phyloP scores from a whole-genome alignment of 2,329 filamentous ascomycete species.

The Colletotrichum endophyticum region DNA sequence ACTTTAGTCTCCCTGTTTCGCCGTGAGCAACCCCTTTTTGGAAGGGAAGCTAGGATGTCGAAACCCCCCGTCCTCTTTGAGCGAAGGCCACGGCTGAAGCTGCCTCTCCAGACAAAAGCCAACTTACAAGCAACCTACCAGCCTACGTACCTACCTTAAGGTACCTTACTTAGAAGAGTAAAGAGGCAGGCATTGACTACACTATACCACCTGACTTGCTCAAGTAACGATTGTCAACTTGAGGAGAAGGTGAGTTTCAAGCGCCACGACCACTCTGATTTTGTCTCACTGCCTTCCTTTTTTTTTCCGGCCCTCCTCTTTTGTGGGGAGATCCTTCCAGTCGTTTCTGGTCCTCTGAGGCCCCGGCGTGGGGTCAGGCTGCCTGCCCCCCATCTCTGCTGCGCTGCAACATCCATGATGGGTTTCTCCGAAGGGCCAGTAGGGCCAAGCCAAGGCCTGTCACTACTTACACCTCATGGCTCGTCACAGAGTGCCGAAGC shows the following conservation, averaged over 20 bases:
- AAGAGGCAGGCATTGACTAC: too few relatives aligned
- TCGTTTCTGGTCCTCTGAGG: not conserved
- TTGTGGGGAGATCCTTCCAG: not conserved
- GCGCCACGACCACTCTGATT: not conserved
- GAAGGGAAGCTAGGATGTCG: not conserved
- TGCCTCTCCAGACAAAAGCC: not conserved
- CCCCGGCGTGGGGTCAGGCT: not conserved
- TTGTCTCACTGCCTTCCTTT: not conserved
- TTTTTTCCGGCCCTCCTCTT: not conserved
- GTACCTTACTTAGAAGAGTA: too few relatives aligned
- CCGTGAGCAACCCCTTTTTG: not conserved
- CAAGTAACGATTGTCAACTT: not conserved
- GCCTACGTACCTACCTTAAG: too few relatives aligned
- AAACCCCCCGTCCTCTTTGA: not conserved
- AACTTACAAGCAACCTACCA: not conserved
- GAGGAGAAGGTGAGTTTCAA: not conserved
- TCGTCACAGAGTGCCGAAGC: not conserved
- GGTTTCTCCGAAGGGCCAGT: not conserved
- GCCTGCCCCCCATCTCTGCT: not conserved
- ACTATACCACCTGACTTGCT: not conserved
- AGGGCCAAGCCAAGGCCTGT: not conserved
- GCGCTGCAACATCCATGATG: not conserved
- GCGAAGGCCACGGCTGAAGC: not conserved
- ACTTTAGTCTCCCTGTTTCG: not conserved
- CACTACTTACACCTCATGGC: not conserved